Evolutionary conservation across 2,329 filamentous ascomycete genomes (phyloP).

Genomic region (Verticillium klebahnii): DNA sequence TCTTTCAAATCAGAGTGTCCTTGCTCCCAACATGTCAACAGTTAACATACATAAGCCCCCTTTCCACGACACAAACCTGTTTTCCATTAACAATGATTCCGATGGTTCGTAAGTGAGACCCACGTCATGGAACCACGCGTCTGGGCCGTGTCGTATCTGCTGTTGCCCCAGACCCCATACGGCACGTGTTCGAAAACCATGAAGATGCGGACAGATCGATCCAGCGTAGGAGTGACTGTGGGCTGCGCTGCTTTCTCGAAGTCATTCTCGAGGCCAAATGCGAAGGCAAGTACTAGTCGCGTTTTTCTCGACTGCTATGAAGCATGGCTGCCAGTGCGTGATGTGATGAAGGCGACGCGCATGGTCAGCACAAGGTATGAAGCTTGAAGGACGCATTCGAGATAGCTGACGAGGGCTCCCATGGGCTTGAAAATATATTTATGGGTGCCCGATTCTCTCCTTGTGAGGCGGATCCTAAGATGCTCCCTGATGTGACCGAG

Average conservation of each 20-base stretch:
- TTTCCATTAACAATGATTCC: not conserved
- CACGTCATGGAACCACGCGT: not conserved
- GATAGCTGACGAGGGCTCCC: not conserved
- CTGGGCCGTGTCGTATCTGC: not conserved
- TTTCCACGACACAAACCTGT: not conserved
- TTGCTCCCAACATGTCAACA: not conserved
- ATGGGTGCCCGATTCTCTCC: too few species aligned
- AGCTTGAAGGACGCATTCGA: constrained; percentile 5
- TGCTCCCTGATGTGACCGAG: too few species aligned
- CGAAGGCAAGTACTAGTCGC: constrained; percentile 4
- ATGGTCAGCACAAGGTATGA: constrained; percentile 8
- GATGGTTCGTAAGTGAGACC: not conserved
- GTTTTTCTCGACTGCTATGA: constrained; percentile 2
- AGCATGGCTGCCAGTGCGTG: constrained; percentile 8
- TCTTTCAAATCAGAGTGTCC: not conserved
- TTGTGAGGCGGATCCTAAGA: too few species aligned
- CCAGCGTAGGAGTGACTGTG: not conserved
- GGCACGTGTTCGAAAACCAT: not conserved
- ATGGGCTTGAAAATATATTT: too few species aligned
- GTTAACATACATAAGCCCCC: not conserved
- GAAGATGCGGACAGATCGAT: not conserved
- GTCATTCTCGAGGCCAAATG: constrained; percentile 1
- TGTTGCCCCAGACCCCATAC: too few species aligned
- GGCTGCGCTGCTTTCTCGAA: not conserved
- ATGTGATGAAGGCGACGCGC: constrained; percentile 11